Conservation (phyloP, 345 rosid species). For the Linum trigynum region DNA sequence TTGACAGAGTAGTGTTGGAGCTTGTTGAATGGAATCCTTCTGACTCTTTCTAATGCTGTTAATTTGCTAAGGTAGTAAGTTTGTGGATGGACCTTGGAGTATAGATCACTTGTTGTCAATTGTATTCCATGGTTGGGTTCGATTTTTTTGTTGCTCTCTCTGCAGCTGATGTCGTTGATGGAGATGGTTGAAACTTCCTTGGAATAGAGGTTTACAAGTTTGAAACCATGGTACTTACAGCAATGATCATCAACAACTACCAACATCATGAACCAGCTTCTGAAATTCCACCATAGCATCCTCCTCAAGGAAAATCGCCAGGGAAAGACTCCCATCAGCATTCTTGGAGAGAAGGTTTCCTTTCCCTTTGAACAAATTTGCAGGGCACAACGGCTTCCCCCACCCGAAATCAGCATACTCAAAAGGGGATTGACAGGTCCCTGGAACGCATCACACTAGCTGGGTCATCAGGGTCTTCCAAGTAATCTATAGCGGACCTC, state of each 20-base stretch:
- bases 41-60: too few relatives aligned
- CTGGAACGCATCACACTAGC: not conserved
- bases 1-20: too few relatives aligned
- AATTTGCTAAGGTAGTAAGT: too few relatives aligned
- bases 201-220: too few relatives aligned
- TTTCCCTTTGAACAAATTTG: not conserved
- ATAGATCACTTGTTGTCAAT: too few relatives aligned
- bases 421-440: not conserved
- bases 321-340: not conserved
- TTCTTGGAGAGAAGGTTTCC: not conserved
- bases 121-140: too few relatives aligned
- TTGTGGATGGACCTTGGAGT: too few relatives aligned
- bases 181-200: too few relatives aligned
- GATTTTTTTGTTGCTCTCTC: too few relatives aligned
- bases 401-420: slow-evolving; percentile 8
- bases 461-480: not conserved
- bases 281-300: slow-evolving; percentile 12
- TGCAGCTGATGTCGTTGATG: too few relatives aligned
- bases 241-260: not conserved
- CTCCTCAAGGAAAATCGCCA: slow-evolving; percentile 12
- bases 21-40: too few relatives aligned
- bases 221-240: too few relatives aligned
- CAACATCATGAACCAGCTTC: slow-evolving; percentile 11
- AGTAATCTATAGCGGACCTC: slow-evolving; percentile 15
- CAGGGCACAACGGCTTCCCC: slow-evolving; percentile 1